Evolutionary conservation across 2,329 filamentous ascomycete species (phyloP), one percentile per base, ranked within the genome.

Genomic region (Botrytis porri): DNA sequence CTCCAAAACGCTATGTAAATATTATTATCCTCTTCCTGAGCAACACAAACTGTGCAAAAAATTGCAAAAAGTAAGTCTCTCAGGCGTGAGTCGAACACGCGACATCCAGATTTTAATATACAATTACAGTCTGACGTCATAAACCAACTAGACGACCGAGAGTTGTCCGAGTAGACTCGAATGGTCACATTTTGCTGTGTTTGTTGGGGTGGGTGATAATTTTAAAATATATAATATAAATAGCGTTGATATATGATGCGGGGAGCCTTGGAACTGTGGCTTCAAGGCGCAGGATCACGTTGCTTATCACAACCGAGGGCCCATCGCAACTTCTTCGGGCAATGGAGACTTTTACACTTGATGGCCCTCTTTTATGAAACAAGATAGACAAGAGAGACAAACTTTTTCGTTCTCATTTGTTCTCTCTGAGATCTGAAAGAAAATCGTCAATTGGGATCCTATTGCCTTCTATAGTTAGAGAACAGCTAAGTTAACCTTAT

Each of bases 121-220:
- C 70, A 72, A 72, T 72, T 72, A 72, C 70, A 72, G 70, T 67
- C 70, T 57, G 63, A 72, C 70, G 70, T 61, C 70, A 72, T 72
- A 72, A 72, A 72, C 70, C 70, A 72, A 72, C 70, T 72, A 72
- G 70, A 72, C 70, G 70, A 72, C 70, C 70, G 70, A 69, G 70
- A 66, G 70, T 72, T 32, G 25, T 61, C 45, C 59, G 57, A 64
- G 41, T 70, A 54, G 32, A 1, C 69, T 39, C 59, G 70, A 67
- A 72, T 67, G 67, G 67, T 43, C 57, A 60, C 67, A 70, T 41
- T 72, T 69, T 67, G 62, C 32, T 60, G 22, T 60, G 18, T 69
- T 72, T 72, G 70, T 32, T 72, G 25, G 1, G 0, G 0, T 1
- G 1, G 0, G 1, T 0, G 0, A 0, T 1, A 0, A 2, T 2